phyloP scores from a whole-genome alignment of 768 basidiomycete genomes.

The Leccinum truebloodii region DNA sequence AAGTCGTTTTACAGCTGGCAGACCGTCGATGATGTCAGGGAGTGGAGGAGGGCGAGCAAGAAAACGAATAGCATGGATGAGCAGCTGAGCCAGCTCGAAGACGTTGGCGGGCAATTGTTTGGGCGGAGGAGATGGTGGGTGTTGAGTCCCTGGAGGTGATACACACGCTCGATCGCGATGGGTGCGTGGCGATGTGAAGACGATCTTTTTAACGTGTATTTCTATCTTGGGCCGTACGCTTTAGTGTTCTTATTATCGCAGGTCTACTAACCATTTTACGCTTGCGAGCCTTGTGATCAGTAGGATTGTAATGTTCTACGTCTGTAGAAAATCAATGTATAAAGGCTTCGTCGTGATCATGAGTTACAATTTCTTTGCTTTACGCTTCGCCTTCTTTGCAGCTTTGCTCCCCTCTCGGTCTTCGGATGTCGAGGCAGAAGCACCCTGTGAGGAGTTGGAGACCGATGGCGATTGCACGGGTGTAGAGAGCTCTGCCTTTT shows the following conservation, averaged over 20 bases:
- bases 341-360: conserved; percentile 3
- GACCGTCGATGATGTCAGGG: no score
- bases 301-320: conserved; percentile 11
- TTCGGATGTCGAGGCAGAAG: conserved; percentile 25
- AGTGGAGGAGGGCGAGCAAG: no score
- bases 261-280: conserved; percentile 14
- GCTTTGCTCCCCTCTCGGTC: no score
- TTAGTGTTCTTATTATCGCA: conserved; percentile 22
- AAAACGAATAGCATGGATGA: no score
- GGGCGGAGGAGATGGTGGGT: no score
- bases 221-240: conserved; percentile 30
- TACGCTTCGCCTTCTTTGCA: conserved; percentile 38
- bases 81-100: no score
- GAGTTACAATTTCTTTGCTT: conserved; percentile 27
- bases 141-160: no score
- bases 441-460: conserved; percentile 19
- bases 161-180: no score
- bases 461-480: not conserved
- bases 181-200: no score
- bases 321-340: conserved; percentile 16
- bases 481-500: conserved; percentile 16
- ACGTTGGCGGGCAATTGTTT: no score
- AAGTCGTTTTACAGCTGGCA: conserved; percentile 24
- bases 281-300: conserved; percentile 15
- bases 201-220: conserved; percentile 22